Conservation (phyloP, 192 early-diverging fungal genomes). For the Coemansia sp. region DNA sequence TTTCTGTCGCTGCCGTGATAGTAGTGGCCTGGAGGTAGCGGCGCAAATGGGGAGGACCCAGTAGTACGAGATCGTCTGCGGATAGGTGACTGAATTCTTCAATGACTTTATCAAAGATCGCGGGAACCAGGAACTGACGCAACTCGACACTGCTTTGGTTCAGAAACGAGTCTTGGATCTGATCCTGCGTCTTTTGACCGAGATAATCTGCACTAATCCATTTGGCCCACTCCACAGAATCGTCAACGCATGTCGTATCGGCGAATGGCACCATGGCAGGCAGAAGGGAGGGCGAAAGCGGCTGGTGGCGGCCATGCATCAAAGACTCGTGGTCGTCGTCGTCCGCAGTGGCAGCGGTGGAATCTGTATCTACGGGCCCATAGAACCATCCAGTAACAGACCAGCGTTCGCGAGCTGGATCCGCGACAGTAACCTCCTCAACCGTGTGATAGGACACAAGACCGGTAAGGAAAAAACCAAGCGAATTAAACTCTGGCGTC, state of each 20-base stretch:
- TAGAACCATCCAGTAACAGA: conserved; percentile 75
- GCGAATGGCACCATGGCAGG: neutral
- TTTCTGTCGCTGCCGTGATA: too few relatives aligned
- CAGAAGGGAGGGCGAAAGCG: conserved; percentile 15
- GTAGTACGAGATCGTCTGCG: conserved; percentile 20
- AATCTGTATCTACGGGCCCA: conserved; percentile 38
- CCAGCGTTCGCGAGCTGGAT: conserved; percentile 49
- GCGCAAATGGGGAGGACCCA: conserved; percentile 57
- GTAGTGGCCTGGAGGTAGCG: conserved; percentile 39
- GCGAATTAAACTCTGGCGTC: conserved; percentile 59
- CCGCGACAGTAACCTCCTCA: conserved; percentile 61
- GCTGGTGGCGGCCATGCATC: neutral
- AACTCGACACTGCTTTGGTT: conserved; percentile 50
- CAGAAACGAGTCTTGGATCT: conserved; percentile 55
- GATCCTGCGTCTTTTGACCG: conserved; percentile 17
- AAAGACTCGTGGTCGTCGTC: too few relatives aligned
- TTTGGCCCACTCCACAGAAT: conserved; percentile 8
- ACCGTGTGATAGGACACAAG: conserved; percentile 62
- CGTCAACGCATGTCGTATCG: neutral
- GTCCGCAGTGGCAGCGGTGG: neutral
- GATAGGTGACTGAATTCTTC: conserved; percentile 17
- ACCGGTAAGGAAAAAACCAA: conserved; percentile 65
- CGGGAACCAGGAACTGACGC: conserved; percentile 23
- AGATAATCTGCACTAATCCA: conserved; percentile 60
- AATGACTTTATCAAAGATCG: conserved; percentile 4